These are phyloP conservation scores for Alternaria alternata DNA, from an alignment of 2,329 filamentous ascomycete species.

Conservation along the genomic window DNA sequence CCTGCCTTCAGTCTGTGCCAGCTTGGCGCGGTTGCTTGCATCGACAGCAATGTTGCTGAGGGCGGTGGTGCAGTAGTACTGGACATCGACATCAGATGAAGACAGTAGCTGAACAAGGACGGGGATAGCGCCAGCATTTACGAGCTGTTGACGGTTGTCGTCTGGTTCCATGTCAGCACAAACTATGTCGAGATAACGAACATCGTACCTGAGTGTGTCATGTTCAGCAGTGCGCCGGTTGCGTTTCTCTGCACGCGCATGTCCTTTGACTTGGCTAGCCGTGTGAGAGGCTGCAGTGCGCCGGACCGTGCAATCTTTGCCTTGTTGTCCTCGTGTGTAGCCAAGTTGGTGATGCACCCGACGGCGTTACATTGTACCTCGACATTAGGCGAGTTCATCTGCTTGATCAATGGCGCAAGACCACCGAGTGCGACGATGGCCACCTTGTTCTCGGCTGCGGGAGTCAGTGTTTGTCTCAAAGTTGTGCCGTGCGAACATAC, in stretches of 20 bases:
- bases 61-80: slow-evolving; percentile 99
- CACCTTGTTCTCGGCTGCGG: slow-evolving; percentile 94
- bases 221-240: slow-evolving; percentile 94
- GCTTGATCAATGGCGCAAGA: slow-evolving; percentile 87
- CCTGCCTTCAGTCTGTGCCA: slow-evolving; percentile 88
- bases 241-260: slow-evolving; percentile 99
- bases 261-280: slow-evolving; percentile 94
- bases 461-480: slow-evolving; percentile 52
- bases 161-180: slow-evolving; percentile 63
- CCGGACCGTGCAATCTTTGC: slow-evolving; percentile 97
- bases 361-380: slow-evolving; percentile 99
- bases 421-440: slow-evolving; percentile 93
- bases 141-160: slow-evolving; percentile 96
- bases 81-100: slow-evolving; percentile 93
- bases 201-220: slow-evolving; percentile 93
- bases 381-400: slow-evolving; percentile 98
- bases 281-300: slow-evolving; percentile 87
- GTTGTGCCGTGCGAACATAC: slow-evolving; percentile 59
- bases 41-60: slow-evolving; percentile 99
- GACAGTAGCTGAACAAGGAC: slow-evolving; percentile 94
- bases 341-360: slow-evolving; percentile 97
- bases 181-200: background rate
- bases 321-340: slow-evolving; percentile 99
- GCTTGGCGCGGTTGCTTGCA: slow-evolving; percentile 84
- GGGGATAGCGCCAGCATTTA: slow-evolving; percentile 96